These are phyloP conservation scores for Colletotrichum destructivum DNA, from an alignment of 2,329 filamentous ascomycete genomes.

Conservation along the genomic window DNA sequence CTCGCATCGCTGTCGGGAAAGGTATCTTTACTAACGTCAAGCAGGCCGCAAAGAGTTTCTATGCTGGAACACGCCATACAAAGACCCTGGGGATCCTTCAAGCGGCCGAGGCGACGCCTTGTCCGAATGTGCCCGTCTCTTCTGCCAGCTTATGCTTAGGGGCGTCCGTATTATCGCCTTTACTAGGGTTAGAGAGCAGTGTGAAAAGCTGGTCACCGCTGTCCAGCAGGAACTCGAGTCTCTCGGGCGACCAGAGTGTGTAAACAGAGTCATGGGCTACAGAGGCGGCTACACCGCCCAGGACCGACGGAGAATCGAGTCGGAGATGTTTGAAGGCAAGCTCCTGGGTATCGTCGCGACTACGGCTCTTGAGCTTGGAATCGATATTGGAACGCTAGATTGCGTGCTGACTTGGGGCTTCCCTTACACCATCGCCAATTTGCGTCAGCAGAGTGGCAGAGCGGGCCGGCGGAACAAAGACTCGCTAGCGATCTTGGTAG, in stretches of 20 bases:
- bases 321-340: slow-evolving; percentile 97
- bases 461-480: slow-evolving; percentile 95
- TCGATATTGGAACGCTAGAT: slow-evolving; percentile 95
- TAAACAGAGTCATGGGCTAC: slow-evolving; percentile 91
- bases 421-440: slow-evolving; percentile 94
- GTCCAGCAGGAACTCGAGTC: slow-evolving; percentile 83
- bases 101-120: slow-evolving; percentile 89
- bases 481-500: slow-evolving; percentile 90
- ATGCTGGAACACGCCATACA: slow-evolving; percentile 98
- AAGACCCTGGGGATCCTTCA: slow-evolving; percentile 87
- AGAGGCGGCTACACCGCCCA: slow-evolving; percentile 94
- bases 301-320: slow-evolving; percentile 89
- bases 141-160: slow-evolving; percentile 89
- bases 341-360: slow-evolving; percentile 95
- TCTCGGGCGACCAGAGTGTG: slow-evolving; percentile 82
- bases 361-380: slow-evolving; percentile 91
- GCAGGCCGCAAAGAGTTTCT: slow-evolving; percentile 90
- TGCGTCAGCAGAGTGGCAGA: slow-evolving; percentile 94
- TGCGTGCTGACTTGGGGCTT: slow-evolving; percentile 96
- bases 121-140: slow-evolving; percentile 88
- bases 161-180: slow-evolving; percentile 96
- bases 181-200: slow-evolving; percentile 88
- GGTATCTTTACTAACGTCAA: background rate
- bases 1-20: background rate
- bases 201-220: slow-evolving; percentile 85